Percentiles rank a stretch among this genome's conserved stretches.
Conservation (phyloP, 257 asterid species). For the Coffea eugenioides region DNA sequence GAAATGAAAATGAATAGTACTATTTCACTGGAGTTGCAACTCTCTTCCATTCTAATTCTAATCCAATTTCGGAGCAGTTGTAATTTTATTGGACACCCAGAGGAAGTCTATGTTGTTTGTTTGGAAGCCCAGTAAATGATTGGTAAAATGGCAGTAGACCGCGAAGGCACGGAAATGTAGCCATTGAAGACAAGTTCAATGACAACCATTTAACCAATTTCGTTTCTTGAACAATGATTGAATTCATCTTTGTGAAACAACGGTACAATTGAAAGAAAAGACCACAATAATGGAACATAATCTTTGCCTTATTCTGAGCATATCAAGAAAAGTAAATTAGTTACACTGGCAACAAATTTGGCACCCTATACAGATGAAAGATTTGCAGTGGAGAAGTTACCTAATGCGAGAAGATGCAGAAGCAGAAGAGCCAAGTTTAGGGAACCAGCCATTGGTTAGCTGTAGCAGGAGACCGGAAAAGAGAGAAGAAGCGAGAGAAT, state of each 20-base stretch:
- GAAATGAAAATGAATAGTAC: too few species aligned
- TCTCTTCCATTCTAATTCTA: too few species aligned
- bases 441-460: constrained; percentile 5
- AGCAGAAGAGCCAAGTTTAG: constrained; percentile 7
- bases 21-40: too few species aligned
- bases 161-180: background rate
- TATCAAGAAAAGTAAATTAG: background rate
- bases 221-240: background rate
- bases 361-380: background rate
- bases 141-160: background rate
- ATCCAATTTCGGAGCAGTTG: background rate
- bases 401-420: constrained; percentile 4
- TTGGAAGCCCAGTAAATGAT: too few species aligned
- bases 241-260: background rate
- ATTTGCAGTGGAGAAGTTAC: constrained; percentile 1
- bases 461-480: background rate
- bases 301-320: background rate
- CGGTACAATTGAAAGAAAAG: background rate
- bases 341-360: background rate
- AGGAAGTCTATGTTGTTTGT: too few species aligned
- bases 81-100: background rate
- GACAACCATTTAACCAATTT: too few species aligned
- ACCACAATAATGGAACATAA: background rate
- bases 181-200: background rate
- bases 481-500: background rate